phyloP scores from a whole-genome alignment of 2,329 filamentous ascomycete genomes.

The Metarhizium robertsii region DNA sequence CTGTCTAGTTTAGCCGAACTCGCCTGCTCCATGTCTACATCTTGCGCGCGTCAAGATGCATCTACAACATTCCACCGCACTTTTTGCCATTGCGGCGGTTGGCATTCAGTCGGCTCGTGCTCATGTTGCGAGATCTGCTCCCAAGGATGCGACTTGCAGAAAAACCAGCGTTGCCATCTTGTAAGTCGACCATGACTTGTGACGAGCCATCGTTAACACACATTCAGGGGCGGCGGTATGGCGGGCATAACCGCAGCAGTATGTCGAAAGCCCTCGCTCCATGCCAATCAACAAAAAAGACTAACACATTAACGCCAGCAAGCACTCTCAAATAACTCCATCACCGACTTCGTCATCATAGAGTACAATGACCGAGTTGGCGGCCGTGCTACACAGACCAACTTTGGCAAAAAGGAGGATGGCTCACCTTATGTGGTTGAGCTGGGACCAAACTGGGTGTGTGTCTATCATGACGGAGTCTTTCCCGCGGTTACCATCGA shows the following conservation, averaged over 20 bases:
- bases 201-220: neutral
- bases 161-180: conserved; percentile 23
- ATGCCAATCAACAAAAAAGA: neutral
- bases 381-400: conserved; percentile 48
- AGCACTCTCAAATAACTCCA: conserved; percentile 49
- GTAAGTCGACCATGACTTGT: conserved; percentile 7
- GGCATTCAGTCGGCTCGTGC: conserved; percentile 3
- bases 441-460: conserved; percentile 57
- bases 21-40: neutral
- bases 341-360: conserved; percentile 55
- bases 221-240: conserved; percentile 42
- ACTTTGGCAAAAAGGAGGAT: conserved; percentile 41
- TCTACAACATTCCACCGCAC: neutral
- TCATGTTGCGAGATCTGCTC: conserved; percentile 3
- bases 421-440: conserved; percentile 51
- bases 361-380: conserved; percentile 55
- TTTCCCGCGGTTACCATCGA: neutral
- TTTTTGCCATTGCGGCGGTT: conserved; percentile 3
- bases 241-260: conserved; percentile 52
- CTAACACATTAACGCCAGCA: conserved; percentile 25
- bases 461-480: conserved; percentile 9
- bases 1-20: neutral
- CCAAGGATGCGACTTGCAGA: conserved; percentile 10
- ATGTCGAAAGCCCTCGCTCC: neutral
- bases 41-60: neutral